Percentiles rank a stretch among this genome's conserved stretches.
These are phyloP conservation scores for Phytopythium sindhum DNA, from an alignment of 352 stramenopile genomes.

Conservation along the genomic window DNA sequence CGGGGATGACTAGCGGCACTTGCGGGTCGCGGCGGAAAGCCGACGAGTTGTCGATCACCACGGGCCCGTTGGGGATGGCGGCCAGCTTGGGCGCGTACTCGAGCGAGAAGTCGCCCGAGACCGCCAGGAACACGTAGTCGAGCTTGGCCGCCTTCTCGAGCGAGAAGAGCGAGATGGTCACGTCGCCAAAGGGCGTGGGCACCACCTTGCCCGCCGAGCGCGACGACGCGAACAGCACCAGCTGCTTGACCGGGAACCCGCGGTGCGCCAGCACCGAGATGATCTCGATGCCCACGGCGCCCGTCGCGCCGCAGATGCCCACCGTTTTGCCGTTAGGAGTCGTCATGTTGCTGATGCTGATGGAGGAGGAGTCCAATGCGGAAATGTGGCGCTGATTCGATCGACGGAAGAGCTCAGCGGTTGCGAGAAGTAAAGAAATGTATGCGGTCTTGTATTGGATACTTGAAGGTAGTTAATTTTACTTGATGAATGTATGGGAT, in stretches of 20 bases:
- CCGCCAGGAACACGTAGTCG: constrained; percentile 97
- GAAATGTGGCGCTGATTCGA: not conserved
- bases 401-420: not conserved
- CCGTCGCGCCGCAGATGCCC: constrained; percentile 82
- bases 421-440: constrained; percentile 2
- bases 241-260: constrained; percentile 88
- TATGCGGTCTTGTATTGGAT: constrained; percentile 1
- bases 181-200: constrained; percentile 86
- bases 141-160: constrained; percentile 90
- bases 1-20: constrained; percentile 93
- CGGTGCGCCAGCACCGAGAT: constrained; percentile 83
- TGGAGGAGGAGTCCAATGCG: too few species aligned
- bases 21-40: constrained; percentile 92
- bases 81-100: constrained; percentile 93
- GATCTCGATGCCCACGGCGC: constrained; percentile 97
- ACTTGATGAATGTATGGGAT: not conserved
- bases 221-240: constrained; percentile 95
- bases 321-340: constrained; percentile 62
- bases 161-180: constrained; percentile 95
- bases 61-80: constrained; percentile 62
- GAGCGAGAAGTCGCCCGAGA: constrained; percentile 96
- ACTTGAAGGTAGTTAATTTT: not conserved
- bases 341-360: too few species aligned
- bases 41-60: constrained; percentile 99
- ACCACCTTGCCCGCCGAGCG: constrained; percentile 92